These are phyloP conservation scores for Curvularia hawaiiensis DNA, from an alignment of 2,329 filamentous ascomycete genomes.

Conservation along the genomic window DNA sequence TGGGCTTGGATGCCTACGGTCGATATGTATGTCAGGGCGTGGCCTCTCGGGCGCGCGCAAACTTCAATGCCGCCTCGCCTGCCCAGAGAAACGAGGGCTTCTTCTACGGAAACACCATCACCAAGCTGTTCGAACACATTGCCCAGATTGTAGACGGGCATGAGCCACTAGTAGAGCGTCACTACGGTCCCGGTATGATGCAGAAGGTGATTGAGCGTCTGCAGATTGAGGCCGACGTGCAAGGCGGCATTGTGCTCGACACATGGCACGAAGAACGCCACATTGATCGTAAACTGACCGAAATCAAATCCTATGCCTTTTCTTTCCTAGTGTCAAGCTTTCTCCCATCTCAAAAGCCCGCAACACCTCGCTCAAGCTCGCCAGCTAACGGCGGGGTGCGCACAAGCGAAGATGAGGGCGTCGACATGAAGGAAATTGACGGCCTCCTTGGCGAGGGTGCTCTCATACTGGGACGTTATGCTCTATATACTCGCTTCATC, in stretches of 20 bases:
- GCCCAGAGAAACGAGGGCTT: conserved; percentile 73
- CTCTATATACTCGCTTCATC: conserved; percentile 87
- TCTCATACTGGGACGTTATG: conserved; percentile 92
- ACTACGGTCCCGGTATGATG: conserved; percentile 95
- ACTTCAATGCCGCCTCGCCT: conserved; percentile 71
- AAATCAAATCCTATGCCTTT: conserved; percentile 97
- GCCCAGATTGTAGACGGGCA: conserved; percentile 95
- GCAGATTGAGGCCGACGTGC: conserved; percentile 93
- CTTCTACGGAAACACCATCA: conserved; percentile 90
- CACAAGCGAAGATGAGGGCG: conserved; percentile 82
- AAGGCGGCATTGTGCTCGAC: conserved; percentile 93
- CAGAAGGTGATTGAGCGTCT: conserved; percentile 88
- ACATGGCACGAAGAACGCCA: conserved; percentile 91
- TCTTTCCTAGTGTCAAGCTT: conserved; percentile 97
- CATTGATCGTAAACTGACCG: conserved; percentile 84
- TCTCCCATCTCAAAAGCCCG: conserved; percentile 70
- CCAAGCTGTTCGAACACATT: conserved; percentile 95
- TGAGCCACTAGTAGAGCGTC: conserved; percentile 85
- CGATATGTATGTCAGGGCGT: conserved; percentile 96
- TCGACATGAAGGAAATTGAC: conserved; percentile 97
- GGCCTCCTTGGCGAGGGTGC: conserved; percentile 84
- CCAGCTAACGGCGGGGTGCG: conserved; percentile 67
- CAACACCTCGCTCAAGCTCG: conserved; percentile 73
- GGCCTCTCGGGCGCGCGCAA: conserved; percentile 78
- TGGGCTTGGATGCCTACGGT: conserved; percentile 92